Percentiles rank a stretch among this genome's conserved stretches.
These are phyloP conservation scores for Solanum rostratum DNA, from an alignment of 257 asterid species.

Conservation along the genomic window DNA sequence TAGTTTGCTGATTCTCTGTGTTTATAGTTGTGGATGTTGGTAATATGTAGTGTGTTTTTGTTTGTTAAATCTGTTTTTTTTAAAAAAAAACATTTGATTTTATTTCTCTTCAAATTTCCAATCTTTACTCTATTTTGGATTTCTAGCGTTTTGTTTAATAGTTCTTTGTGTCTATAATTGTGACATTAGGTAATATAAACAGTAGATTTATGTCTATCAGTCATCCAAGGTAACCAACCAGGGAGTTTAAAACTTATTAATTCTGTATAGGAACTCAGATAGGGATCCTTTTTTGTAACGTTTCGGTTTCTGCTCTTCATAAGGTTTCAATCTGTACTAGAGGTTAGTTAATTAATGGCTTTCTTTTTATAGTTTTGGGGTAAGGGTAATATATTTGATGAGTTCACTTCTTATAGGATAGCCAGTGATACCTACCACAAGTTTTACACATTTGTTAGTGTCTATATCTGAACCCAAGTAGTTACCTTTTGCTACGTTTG, in stretches of 20 bases:
- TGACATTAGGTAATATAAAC: neutral
- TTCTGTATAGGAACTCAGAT: neutral
- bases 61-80: neutral
- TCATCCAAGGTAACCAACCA: neutral
- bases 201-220: neutral
- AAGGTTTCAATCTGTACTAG: neutral
- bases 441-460: neutral
- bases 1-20: neutral
- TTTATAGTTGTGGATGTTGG: neutral
- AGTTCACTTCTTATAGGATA: neutral
- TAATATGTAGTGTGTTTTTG: neutral
- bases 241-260: neutral
- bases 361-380: neutral
- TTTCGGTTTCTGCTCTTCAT: neutral
- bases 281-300: neutral
- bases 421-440: neutral
- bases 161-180: neutral
- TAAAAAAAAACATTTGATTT: neutral
- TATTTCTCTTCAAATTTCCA: neutral
- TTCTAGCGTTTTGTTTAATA: neutral
- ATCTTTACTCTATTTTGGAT: neutral
- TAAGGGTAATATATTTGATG: neutral
- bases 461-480: slow-evolving; percentile 24
- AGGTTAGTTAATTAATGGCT: neutral
- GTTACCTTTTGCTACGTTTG: neutral